Percentiles rank a stretch among this genome's conserved stretches.
Evolutionary conservation across 768 basidiomycete genomes (phyloP).

Genomic region (Fomitopsis pulvina): DNA sequence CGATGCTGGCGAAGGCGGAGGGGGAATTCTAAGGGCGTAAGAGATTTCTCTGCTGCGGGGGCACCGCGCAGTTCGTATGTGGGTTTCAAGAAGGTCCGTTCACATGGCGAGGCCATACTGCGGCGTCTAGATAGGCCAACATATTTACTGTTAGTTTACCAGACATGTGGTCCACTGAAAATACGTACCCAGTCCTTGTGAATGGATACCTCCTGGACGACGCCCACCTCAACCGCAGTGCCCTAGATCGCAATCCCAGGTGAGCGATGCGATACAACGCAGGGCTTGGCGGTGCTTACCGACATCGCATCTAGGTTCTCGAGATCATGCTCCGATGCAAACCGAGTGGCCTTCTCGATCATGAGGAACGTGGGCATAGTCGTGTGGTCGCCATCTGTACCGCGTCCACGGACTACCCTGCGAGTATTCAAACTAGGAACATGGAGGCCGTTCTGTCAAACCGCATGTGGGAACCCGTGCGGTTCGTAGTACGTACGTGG

Average conservation of each 20-base stretch:
- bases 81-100: too few species aligned
- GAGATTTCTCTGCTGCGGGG: too few species aligned
- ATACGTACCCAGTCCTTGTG: not conserved
- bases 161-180: not conserved
- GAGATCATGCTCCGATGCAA: slow-evolving; percentile 9
- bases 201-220: slow-evolving; percentile 1
- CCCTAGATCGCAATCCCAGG: not conserved
- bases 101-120: too few species aligned
- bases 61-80: too few species aligned
- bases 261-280: not conserved
- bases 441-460: not conserved
- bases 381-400: slow-evolving; percentile 38
- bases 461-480: not conserved
- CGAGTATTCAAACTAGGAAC: slow-evolving; percentile 53
- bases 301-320: slow-evolving; percentile 4
- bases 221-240: not conserved
- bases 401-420: slow-evolving; percentile 43
- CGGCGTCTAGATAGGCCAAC: not conserved
- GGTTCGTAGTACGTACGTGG: slow-evolving; percentile 38
- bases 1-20: too few species aligned
- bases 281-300: not conserved
- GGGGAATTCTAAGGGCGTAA: too few species aligned
- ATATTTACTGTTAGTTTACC: not conserved
- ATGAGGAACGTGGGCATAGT: slow-evolving; percentile 24
- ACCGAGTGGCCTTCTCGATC: slow-evolving; percentile 20